Base-by-base conservation (phyloP, 2,329 filamentous ascomycete genomes). In the Diaporthe vaccinii region DNA sequence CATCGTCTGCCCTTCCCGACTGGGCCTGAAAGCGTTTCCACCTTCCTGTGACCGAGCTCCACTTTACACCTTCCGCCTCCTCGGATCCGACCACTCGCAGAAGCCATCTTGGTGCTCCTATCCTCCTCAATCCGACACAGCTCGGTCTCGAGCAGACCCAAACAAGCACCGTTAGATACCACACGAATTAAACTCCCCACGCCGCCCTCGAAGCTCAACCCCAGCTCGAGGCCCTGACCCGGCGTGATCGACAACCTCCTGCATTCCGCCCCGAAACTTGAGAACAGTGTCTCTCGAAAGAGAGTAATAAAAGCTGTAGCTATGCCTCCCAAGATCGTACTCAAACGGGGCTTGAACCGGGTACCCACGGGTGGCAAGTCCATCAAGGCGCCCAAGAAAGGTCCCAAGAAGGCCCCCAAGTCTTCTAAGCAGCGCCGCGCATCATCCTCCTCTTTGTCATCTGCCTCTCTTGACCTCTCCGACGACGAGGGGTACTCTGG, bases 401-500 rank as follows among this genome's bases (percentile, higher is more conserved):
- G 73, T 22, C 70, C 74, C 22, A 49, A 31, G 36, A 76, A 76
- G 34, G 70, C 55, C 17, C 75, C 70, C 49, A 72, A 61, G 71
- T 44, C 55, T 17, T 58, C 75, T 17, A 74, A 74, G 22, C 87
- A 85, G 77, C 88, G 89, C 77, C 85, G 88, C 69, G 85, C 82
- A 75, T 91, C 89, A 41, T 86, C 87, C 79, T 85, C 86, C 12
- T 90, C 89, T 8, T 89, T 90, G 14, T 90, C 89, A 1, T 85
- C 86, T 8, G 89, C 89, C 8, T 90, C 89, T 1, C 83, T 89
- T 74, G 85, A 90, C 79, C 85, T 91, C 8, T 93, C 90, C 77
- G 91, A 93, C 76, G 93, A 95, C 69, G 91, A 89, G 72, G 93
- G 91, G 74, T 95, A 95, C 83, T 93, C 92, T 2, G 93, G 89